Evolutionary conservation across 805 yeast species (phyloP).

Genomic region (Ogataea paraovalis): DNA sequence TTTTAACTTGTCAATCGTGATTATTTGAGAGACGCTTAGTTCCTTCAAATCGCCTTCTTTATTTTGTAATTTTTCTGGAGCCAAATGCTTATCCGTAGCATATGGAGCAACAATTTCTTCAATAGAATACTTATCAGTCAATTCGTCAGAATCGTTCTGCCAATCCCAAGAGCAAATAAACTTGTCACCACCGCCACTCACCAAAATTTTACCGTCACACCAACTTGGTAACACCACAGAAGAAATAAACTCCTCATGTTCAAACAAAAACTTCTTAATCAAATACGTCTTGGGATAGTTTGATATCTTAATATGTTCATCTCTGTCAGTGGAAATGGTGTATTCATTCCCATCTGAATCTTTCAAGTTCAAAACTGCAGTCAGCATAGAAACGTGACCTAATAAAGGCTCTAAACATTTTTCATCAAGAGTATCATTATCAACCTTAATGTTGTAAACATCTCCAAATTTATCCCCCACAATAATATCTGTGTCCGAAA

Average conservation of each 20-base stretch:
- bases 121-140: constrained; percentile 38
- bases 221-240: constrained; percentile 53
- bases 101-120: constrained; percentile 39
- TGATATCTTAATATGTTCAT: constrained; percentile 88
- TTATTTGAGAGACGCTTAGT: constrained; percentile 40
- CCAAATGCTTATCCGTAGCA: constrained; percentile 54
- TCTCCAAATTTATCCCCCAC: constrained; percentile 97
- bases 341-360: constrained; percentile 42
- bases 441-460: constrained; percentile 59
- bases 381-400: constrained; percentile 96
- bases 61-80: constrained; percentile 61
- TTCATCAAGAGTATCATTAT: constrained; percentile 31
- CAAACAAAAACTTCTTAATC: constrained; percentile 80
- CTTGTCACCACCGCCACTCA: constrained; percentile 93
- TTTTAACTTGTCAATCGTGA: constrained; percentile 27
- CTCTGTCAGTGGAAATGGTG: constrained; percentile 84
- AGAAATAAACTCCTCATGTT: constrained; percentile 81
- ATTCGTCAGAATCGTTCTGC: constrained; percentile 37
- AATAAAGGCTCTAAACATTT: constrained; percentile 64
- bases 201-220: constrained; percentile 42
- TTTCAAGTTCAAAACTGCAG: constrained; percentile 55
- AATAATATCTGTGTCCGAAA: constrained; percentile 47
- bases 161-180: constrained; percentile 76
- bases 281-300: constrained; percentile 74
- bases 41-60: constrained; percentile 46